phyloP scores from a whole-genome alignment of 257 asterid genomes.

The Nicotiana tabacum region DNA sequence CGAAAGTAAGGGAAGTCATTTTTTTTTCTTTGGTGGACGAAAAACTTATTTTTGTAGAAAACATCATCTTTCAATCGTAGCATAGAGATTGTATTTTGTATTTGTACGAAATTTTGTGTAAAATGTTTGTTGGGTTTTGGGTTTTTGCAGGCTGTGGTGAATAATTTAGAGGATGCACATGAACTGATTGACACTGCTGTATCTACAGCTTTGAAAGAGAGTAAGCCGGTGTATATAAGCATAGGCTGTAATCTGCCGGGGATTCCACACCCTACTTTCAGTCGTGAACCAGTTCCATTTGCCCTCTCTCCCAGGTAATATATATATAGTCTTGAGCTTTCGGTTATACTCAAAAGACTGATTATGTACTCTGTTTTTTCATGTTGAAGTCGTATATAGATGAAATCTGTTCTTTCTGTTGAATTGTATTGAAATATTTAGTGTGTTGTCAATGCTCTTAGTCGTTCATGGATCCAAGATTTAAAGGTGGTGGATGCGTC shows the following conservation, averaged over 20 bases:
- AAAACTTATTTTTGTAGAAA: no score
- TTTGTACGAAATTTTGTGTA: background rate
- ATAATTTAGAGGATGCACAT: constrained; percentile 77
- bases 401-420: background rate
- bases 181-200: constrained; percentile 74
- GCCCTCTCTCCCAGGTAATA: constrained; percentile 53
- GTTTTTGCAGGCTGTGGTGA: constrained; percentile 57
- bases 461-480: background rate
- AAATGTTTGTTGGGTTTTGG: constrained; percentile 1
- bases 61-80: background rate
- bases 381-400: background rate
- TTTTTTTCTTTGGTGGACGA: no score
- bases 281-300: constrained; percentile 71
- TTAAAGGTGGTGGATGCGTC: background rate
- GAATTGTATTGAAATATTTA: background rate
- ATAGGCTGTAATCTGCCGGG: constrained; percentile 66
- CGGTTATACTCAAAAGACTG: background rate
- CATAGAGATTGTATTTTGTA: background rate
- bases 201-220: constrained; percentile 77
- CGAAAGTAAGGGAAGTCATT: no score
- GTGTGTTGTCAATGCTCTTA: background rate
- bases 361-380: background rate
- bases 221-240: constrained; percentile 82
- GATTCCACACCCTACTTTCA: constrained; percentile 70
- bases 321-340: background rate